These are phyloP conservation scores for Pythium sp. DNA, from an alignment of 352 stramenopile genomes.

Conservation along the genomic window DNA sequence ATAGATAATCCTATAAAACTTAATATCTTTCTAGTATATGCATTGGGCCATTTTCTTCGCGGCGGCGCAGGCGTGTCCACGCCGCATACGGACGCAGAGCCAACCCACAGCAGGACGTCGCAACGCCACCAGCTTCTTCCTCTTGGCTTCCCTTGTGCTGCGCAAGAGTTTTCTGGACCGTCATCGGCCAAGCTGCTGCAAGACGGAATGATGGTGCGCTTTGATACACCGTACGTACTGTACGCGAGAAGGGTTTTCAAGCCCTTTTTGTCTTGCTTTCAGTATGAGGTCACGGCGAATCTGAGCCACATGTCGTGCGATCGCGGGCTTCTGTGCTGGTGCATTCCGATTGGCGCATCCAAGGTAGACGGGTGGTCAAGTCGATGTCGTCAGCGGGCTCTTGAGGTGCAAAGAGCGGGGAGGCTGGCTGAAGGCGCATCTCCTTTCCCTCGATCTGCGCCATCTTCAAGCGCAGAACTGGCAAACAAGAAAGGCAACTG, in stretches of 20 bases:
- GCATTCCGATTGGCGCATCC: constrained; percentile 9
- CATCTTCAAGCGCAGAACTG: neutral
- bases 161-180: constrained; percentile 21
- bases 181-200: constrained; percentile 4
- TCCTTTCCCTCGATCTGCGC: neutral
- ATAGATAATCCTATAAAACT: too few species aligned
- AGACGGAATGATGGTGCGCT: constrained; percentile 1
- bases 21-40: too few species aligned
- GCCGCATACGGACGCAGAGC: too few species aligned
- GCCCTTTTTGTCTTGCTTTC: neutral
- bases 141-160: neutral
- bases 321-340: constrained; percentile 9
- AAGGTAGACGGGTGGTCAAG: constrained; percentile 12
- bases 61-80: too few species aligned
- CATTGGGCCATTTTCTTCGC: too few species aligned
- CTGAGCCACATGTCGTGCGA: constrained; percentile 7
- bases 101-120: too few species aligned
- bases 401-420: neutral
- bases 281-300: neutral
- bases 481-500: neutral
- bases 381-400: neutral
- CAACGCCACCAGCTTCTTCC: neutral
- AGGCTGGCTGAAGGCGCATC: neutral
- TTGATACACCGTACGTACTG: neutral
- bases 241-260: neutral